phyloP scores from a whole-genome alignment of 2,329 filamentous ascomycete genomes.

The Cladophialophora psammophila region DNA sequence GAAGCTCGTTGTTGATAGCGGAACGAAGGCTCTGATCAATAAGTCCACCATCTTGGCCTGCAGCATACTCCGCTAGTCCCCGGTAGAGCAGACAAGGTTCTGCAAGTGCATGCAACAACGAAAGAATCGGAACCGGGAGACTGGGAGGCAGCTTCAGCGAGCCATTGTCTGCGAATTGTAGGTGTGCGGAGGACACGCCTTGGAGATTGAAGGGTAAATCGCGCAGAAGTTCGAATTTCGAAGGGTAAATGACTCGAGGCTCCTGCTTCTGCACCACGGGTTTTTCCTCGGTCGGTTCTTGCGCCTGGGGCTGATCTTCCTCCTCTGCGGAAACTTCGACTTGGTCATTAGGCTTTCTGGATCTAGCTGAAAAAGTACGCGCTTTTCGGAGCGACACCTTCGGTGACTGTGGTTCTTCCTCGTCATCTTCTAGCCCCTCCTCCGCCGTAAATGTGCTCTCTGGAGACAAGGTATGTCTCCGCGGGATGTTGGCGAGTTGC shows the following conservation, averaged over 20 bases:
- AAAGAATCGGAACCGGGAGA: slow-evolving; percentile 83
- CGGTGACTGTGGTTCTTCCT: slow-evolving; percentile 3
- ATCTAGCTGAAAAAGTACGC: slow-evolving; percentile 16
- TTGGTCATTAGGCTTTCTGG: slow-evolving; percentile 18
- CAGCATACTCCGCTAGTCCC: slow-evolving; percentile 79
- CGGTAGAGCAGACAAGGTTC: slow-evolving; percentile 94
- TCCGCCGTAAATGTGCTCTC: slow-evolving; percentile 23
- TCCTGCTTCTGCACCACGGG: slow-evolving; percentile 20
- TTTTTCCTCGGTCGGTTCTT: slow-evolving; percentile 8
- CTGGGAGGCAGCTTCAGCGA: slow-evolving; percentile 78
- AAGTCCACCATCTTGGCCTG: slow-evolving; percentile 81
- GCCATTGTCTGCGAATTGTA: slow-evolving; percentile 75
- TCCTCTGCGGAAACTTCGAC: slow-evolving; percentile 15
- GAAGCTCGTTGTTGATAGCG: slow-evolving; percentile 82
- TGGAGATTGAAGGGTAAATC: slow-evolving; percentile 94
- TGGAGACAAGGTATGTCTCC: slow-evolving; percentile 25
- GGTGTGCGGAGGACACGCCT: slow-evolving; percentile 84
- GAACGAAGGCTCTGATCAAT: slow-evolving; percentile 90
- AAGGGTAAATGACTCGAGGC: slow-evolving; percentile 49
- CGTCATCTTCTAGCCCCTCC: slow-evolving; percentile 27
- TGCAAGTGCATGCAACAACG: slow-evolving; percentile 85
- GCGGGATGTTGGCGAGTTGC: slow-evolving; percentile 43
- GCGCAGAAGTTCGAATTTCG: slow-evolving; percentile 72
- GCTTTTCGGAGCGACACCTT: background rate
- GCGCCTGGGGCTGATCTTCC: slow-evolving; percentile 2